Evolutionary conservation across 768 basidiomycete genomes (phyloP).

Genomic region (Termitomyces sp.): DNA sequence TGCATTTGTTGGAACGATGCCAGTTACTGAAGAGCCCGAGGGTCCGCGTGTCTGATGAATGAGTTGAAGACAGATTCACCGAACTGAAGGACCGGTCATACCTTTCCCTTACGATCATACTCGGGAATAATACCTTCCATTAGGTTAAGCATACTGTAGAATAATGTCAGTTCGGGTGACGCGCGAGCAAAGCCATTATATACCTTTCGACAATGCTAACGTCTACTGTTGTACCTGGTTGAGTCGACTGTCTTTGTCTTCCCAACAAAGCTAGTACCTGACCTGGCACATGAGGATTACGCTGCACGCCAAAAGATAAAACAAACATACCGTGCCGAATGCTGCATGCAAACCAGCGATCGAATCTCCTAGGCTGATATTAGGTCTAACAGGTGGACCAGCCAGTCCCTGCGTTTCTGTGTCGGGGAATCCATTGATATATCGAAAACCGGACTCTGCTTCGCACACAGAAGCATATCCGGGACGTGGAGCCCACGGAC

Average conservation of each 20-base stretch:
- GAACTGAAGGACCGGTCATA: constrained; percentile 16
- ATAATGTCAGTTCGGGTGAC: not conserved
- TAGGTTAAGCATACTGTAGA: constrained; percentile 62
- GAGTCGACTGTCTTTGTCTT: constrained; percentile 34
- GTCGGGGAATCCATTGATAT: constrained; percentile 67
- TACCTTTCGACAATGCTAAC: constrained; percentile 75
- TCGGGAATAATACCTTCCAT: constrained; percentile 80
- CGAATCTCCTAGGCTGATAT: constrained; percentile 71
- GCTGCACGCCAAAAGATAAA: not conserved
- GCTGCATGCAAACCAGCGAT: constrained; percentile 71
- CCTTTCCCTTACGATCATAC: constrained; percentile 69
- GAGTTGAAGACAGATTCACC: not conserved
- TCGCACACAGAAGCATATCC: constrained; percentile 77
- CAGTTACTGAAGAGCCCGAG: constrained; percentile 72
- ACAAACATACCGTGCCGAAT: constrained; percentile 58
- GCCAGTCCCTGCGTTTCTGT: constrained; percentile 45
- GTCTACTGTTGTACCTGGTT: constrained; percentile 56
- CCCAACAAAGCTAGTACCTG: constrained; percentile 57
- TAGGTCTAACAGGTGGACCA: constrained; percentile 66
- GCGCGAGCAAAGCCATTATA: not conserved
- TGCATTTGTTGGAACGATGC: constrained; percentile 73
- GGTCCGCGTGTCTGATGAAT: constrained; percentile 55
- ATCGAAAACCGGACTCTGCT: constrained; percentile 71
- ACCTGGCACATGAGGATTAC: not conserved
- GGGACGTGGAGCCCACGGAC: constrained; percentile 67